Percentiles rank a stretch among this genome's conserved stretches.
These are phyloP conservation scores for Scedosporium dehoogii DNA, from an alignment of 2,329 filamentous ascomycete species.

Conservation along the genomic window DNA sequence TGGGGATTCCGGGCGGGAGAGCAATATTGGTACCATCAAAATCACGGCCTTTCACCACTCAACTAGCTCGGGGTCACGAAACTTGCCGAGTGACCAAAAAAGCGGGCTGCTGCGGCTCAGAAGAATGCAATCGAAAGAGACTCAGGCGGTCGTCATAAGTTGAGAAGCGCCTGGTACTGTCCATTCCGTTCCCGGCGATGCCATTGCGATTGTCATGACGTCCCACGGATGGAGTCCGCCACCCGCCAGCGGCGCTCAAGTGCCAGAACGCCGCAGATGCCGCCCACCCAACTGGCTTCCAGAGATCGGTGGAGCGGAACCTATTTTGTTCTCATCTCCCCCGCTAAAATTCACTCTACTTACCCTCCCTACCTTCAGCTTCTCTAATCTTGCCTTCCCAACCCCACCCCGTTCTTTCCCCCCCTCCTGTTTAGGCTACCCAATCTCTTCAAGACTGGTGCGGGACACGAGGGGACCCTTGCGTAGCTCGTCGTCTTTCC, in stretches of 20 bases:
- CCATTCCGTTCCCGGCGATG: not conserved
- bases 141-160: not conserved
- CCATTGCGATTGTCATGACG: not conserved
- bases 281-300: not conserved
- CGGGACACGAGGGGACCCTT: not conserved
- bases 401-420: not conserved
- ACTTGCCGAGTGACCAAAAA: not conserved
- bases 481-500: conserved; percentile 1
- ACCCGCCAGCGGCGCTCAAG: not conserved
- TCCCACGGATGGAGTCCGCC: not conserved
- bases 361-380: not conserved
- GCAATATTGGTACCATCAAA: no score
- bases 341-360: not conserved
- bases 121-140: not conserved
- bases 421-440: not conserved
- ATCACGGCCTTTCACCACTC: no score
- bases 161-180: not conserved
- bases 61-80: no score
- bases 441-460: not conserved
- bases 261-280: not conserved
- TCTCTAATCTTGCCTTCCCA: not conserved
- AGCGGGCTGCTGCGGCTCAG: not conserved
- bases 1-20: not conserved
- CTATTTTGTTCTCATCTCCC: not conserved
- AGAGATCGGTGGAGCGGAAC: not conserved